A percentile compares a stretch with the other conserved stretches of the same genome.
Conservation (phyloP, 805 yeast species). For the Candida corydali region DNA sequence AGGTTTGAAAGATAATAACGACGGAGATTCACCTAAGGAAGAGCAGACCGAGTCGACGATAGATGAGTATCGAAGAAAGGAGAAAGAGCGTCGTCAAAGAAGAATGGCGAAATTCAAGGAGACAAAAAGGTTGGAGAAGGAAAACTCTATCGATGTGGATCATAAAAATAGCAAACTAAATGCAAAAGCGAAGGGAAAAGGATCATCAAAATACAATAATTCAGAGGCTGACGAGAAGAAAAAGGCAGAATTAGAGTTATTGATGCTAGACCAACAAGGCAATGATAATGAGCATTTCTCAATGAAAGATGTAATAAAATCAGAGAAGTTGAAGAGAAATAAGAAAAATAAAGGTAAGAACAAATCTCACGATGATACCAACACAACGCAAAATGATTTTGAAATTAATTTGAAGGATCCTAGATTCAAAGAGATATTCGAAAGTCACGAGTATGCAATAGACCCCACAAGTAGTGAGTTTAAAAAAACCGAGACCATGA, state of each 20-base stretch:
- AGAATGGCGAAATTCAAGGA: conserved; percentile 76
- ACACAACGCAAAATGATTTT: conserved; percentile 45
- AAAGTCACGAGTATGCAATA: conserved; percentile 86
- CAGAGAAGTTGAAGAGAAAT: conserved; percentile 64
- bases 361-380: conserved; percentile 53
- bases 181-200: conserved; percentile 10
- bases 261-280: conserved; percentile 62
- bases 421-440: conserved; percentile 85
- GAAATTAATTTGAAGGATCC: conserved; percentile 74
- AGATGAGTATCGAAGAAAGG: conserved; percentile 77
- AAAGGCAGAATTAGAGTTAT: conserved; percentile 67
- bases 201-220: conserved; percentile 18
- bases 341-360: conserved; percentile 39
- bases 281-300: conserved; percentile 60
- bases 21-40: conserved; percentile 23
- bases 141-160: conserved; percentile 11
- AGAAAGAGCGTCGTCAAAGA: conserved; percentile 84
- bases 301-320: conserved; percentile 71
- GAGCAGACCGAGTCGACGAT: conserved; percentile 68
- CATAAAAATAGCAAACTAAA: too few relatives aligned
- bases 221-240: conserved; percentile 19
- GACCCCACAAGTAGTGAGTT: conserved; percentile 92
- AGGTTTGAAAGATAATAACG: conserved; percentile 53
- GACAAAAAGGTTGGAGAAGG: conserved; percentile 43
- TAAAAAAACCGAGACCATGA: conserved; percentile 85